Evolutionary conservation across 2,329 filamentous ascomycete genomes (phyloP).

Genomic region (Talaromyces marneffei): DNA sequence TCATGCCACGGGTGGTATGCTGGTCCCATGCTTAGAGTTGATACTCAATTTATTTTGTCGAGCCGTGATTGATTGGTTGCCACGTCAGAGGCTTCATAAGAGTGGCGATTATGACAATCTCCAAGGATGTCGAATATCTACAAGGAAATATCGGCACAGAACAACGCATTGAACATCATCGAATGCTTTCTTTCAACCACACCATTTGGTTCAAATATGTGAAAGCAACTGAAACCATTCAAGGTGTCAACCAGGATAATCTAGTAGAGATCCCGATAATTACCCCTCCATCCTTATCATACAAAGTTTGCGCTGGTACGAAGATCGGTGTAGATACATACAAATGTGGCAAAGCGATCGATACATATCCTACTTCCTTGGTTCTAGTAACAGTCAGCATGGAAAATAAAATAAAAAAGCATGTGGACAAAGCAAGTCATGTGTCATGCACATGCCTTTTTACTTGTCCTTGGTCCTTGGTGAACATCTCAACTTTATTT

Average conservation of each 20-base stretch:
- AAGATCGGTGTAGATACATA: not conserved
- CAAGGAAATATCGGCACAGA: not conserved
- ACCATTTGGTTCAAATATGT: not conserved
- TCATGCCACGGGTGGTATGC: not conserved
- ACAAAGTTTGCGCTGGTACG: not conserved
- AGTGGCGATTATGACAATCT: not conserved
- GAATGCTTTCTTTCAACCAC: not conserved
- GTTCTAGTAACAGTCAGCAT: not conserved
- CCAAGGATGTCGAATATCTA: not conserved
- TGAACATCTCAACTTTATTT: not conserved
- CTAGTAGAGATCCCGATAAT: not conserved
- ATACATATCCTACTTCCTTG: not conserved
- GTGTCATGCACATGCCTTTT: not conserved
- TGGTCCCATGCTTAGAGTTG: not conserved
- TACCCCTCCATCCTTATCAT: slow-evolving; percentile 1
- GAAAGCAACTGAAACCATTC: not conserved
- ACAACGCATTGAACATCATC: not conserved
- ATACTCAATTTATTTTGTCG: not conserved
- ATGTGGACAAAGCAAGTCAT: not conserved
- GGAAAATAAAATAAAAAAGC: not conserved
- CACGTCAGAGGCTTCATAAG: slow-evolving; percentile 1
- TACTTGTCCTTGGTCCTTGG: not conserved
- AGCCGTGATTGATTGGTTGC: not conserved
- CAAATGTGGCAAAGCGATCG: not conserved
- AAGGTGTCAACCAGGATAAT: no score